Conservation (phyloP, 331 rosid species). For the Prunus yedoensis region DNA sequence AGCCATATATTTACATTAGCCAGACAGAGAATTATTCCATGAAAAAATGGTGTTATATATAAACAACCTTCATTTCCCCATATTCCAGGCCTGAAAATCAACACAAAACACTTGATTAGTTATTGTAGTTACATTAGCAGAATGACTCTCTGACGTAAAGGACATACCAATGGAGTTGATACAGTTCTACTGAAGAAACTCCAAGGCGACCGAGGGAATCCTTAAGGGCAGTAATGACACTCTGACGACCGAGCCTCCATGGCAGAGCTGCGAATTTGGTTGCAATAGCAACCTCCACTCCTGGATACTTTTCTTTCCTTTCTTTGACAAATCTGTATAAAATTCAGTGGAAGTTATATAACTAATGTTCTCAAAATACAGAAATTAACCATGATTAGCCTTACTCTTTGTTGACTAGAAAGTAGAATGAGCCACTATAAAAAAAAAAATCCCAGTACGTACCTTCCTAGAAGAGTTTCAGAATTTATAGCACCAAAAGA, state of each 20-base stretch:
- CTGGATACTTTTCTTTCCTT: conserved; percentile 64
- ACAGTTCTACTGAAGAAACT: conserved; percentile 71
- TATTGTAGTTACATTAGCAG: not conserved
- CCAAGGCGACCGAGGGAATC: conserved; percentile 87
- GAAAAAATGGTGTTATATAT: conserved; percentile 25
- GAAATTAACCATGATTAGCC: not conserved
- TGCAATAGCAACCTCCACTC: conserved; percentile 64
- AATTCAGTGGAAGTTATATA: not conserved
- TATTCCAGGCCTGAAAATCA: conserved; percentile 83
- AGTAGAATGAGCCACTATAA: conserved; percentile 12
- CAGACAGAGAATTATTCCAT: conserved; percentile 11
- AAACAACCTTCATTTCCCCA: conserved; percentile 97
- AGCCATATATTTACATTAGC: conserved; percentile 20
- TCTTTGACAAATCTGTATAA: conserved; percentile 63
- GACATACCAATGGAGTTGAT: conserved; percentile 95
- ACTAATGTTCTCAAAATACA: conserved; percentile 11
- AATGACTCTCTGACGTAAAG: not conserved
- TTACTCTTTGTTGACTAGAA: conserved; percentile 1
- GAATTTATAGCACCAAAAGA: conserved; percentile 81
- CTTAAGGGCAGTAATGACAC: conserved; percentile 78
- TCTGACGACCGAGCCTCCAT: conserved; percentile 89
- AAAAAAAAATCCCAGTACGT: conserved; percentile 3
- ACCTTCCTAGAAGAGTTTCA: conserved; percentile 95
- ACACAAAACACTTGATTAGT: conserved; percentile 28
- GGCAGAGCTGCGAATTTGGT: conserved; percentile 96